A percentile compares a stretch with the other conserved stretches of the same genome.
These are phyloP conservation scores for Lachancea cidri DNA, from an alignment of 805 yeast genomes.

Conservation along the genomic window DNA sequence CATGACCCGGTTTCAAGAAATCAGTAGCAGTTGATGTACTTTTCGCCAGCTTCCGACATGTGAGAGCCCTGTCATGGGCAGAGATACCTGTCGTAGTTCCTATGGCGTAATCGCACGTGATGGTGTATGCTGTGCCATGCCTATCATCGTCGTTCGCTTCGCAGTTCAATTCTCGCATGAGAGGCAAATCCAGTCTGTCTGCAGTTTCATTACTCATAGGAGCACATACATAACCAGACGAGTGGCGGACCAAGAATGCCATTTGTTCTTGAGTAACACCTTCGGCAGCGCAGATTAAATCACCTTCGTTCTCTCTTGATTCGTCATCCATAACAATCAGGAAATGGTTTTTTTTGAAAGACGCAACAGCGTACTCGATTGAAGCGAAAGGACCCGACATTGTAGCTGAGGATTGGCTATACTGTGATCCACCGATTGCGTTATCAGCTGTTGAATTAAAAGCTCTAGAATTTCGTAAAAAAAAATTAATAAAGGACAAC, in stretches of 20 bases:
- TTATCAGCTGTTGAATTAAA: not conserved
- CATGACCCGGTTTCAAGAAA: conserved; percentile 89
- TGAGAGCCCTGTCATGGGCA: conserved; percentile 87
- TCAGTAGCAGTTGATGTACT: conserved; percentile 47
- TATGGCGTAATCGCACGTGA: conserved; percentile 77
- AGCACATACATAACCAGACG: conserved; percentile 90
- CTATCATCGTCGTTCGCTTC: conserved; percentile 53
- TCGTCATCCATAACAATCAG: conserved; percentile 97
- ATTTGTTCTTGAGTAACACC: conserved; percentile 71
- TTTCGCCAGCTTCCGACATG: conserved; percentile 68
- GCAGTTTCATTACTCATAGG: conserved; percentile 79
- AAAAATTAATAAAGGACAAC: not conserved
- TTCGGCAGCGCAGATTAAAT: conserved; percentile 89
- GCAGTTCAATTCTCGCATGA: conserved; percentile 46
- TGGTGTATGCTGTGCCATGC: conserved; percentile 95
- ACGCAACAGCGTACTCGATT: conserved; percentile 28
- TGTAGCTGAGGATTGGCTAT: not conserved
- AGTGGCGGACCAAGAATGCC: conserved; percentile 88
- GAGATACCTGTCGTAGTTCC: conserved; percentile 97
- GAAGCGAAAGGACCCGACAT: conserved; percentile 8
- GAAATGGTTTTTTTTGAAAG: conserved; percentile 44
- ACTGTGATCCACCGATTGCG: not conserved
- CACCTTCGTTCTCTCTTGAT: conserved; percentile 95
- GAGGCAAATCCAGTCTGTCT: conserved; percentile 71
- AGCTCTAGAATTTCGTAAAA: not conserved